phyloP scores from a whole-genome alignment of 345 rosid genomes.

The Brassica nigra region DNA sequence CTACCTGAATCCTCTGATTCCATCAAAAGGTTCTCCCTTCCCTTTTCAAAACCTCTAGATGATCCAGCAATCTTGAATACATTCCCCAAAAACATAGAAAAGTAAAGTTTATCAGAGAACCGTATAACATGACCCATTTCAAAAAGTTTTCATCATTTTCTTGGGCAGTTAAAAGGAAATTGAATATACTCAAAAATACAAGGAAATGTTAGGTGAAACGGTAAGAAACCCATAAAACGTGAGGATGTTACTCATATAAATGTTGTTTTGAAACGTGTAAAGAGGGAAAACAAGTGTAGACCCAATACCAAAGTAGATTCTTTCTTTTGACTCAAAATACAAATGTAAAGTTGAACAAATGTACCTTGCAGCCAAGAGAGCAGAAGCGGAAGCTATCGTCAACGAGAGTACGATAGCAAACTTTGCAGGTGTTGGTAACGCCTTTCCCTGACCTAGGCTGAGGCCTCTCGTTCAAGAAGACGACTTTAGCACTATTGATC shows the following conservation, averaged over 20 bases:
- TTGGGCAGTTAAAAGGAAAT: constrained; percentile 1
- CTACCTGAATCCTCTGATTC: constrained; percentile 84
- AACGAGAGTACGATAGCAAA: constrained; percentile 88
- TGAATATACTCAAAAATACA: background rate
- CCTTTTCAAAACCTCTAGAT: constrained; percentile 61
- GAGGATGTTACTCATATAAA: background rate
- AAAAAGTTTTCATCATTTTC: constrained; percentile 25
- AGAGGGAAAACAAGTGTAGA: constrained; percentile 6
- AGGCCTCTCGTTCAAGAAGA: constrained; percentile 94
- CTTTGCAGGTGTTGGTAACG: constrained; percentile 86
- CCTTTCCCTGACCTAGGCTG: constrained; percentile 98
- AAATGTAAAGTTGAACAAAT: constrained; percentile 17
- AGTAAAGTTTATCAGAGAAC: constrained; percentile 13
- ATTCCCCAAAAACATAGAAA: constrained; percentile 1
- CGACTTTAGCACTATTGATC: constrained; percentile 94
- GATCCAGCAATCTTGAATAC: constrained; percentile 69
- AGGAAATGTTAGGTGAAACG: constrained; percentile 17
- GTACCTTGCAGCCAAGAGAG: constrained; percentile 99
- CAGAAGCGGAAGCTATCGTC: constrained; percentile 96
- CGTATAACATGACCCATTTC: constrained; percentile 15
- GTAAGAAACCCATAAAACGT: background rate
- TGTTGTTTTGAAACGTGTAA: constrained; percentile 29
- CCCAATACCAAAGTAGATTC: constrained; percentile 4
- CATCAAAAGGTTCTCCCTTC: constrained; percentile 48
- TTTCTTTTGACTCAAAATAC: background rate